Evolutionary conservation across 2,329 filamentous ascomycete species (phyloP).

Genomic region (Penicillium occitanis): DNA sequence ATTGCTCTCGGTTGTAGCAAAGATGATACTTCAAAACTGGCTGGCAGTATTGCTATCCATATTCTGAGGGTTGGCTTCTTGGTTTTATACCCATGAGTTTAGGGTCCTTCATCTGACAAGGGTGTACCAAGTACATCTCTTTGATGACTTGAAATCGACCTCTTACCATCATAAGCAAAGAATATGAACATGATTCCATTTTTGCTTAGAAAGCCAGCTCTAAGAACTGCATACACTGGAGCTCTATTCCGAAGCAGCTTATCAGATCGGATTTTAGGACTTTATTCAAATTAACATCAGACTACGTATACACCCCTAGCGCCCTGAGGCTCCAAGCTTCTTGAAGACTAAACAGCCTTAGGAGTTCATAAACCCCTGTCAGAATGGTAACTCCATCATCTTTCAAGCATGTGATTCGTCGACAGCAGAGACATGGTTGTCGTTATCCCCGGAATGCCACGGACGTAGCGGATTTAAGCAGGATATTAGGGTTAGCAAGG

Average conservation of each 20-base stretch:
- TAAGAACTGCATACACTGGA: not conserved
- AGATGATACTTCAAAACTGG: not conserved
- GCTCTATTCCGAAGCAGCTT: not conserved
- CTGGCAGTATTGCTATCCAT: not conserved
- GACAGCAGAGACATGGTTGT: not conserved
- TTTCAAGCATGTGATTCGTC: not conserved
- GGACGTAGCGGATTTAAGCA: not conserved
- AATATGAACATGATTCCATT: not conserved
- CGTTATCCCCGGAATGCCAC: slow-evolving; percentile 3
- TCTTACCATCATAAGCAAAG: not conserved
- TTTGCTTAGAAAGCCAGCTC: not conserved
- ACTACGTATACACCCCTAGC: not conserved
- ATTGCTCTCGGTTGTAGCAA: not conserved
- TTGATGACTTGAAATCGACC: not conserved
- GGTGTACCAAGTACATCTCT: not conserved
- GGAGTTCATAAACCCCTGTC: not conserved
- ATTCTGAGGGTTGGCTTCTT: not conserved
- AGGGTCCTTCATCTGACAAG: not conserved
- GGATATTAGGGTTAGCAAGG: not conserved
- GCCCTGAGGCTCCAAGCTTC: not conserved
- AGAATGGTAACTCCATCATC: not conserved
- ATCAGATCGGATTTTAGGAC: slow-evolving; percentile 1
- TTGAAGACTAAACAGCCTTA: not conserved
- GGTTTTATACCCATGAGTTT: not conserved
- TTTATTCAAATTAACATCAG: not conserved